Evolutionary conservation across 257 asterid genomes (phyloP), one percentile per base, ranked within the genome.

Genomic region (Fraxinus anomala): DNA sequence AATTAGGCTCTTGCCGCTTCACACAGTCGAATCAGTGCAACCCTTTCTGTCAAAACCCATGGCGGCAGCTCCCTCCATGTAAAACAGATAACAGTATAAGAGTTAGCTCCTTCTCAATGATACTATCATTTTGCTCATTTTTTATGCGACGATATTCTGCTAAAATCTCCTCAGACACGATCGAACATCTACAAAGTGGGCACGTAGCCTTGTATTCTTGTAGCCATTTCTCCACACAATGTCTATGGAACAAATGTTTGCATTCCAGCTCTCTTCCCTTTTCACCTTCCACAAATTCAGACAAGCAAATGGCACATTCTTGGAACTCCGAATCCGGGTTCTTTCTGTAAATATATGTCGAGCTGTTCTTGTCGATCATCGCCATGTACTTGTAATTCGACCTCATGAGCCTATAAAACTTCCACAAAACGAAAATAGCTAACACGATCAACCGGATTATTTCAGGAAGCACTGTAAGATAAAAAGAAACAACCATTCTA

Each of bases 171-270:
- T 68, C 80, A 16, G 91, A 87, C 86, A 89, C 84, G 34, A 91
- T 89, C 79, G 31, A 56, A 23, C 80, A 73, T 77, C 94, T 81
- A 80, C 94, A 89, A 24, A 91, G 75, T 8, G 97, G 97, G 76
- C 97, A 91, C 14, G 89, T 84, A 10, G 86, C 85, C 31, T 68
- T 73, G 67, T 70, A 44, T 10, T 75, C 31, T 6, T 71, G 69
- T 77, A 88, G 81, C 91, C 96, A 89, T 73, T 42, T 83, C 76
- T 88, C 92, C 36, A 89, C 44, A 42, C 96, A 91, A 10, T 76
- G 75, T 31, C 49, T 76, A 69, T 89, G 96, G 76, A 87, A 91
- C 0, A 16, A 59, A 21, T 89, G 97, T 74, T 74, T 69, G 76
- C 89, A 91, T 67, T 76, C 76, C 9, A 91, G 44, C 33, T 72